Percentiles rank a stretch among this genome's conserved stretches.
These are phyloP conservation scores for Suillus americanus DNA, from an alignment of 768 basidiomycete species.

Conservation along the genomic window DNA sequence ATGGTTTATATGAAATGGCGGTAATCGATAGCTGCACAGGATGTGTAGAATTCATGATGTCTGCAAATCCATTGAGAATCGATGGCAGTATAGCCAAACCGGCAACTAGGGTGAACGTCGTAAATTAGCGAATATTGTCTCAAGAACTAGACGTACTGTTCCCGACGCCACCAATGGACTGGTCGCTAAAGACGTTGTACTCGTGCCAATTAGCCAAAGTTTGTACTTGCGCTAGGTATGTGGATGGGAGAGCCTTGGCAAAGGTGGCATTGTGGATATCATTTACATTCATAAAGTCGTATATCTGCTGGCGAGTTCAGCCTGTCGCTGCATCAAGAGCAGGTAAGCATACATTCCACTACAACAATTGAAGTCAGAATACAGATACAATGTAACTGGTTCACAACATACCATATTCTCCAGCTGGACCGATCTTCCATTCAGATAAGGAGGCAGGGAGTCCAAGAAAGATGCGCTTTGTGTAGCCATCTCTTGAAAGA, in stretches of 20 bases:
- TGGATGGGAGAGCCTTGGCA: conserved; percentile 41
- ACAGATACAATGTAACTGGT: neutral
- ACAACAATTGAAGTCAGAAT: conserved; percentile 8
- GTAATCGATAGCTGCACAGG: conserved; percentile 59
- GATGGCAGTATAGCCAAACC: conserved; percentile 63
- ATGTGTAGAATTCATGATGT: conserved; percentile 49
- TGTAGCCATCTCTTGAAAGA: conserved; percentile 45
- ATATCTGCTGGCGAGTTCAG: conserved; percentile 43
- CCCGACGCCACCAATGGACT: conserved; percentile 54
- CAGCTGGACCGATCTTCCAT: conserved; percentile 50
- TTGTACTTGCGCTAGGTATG: conserved; percentile 52
- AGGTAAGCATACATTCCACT: conserved; percentile 45
- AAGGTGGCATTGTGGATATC: conserved; percentile 65
- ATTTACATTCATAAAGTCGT: conserved; percentile 74
- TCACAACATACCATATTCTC: conserved; percentile 52
- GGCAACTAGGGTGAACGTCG: conserved; percentile 46
- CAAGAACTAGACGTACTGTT: conserved; percentile 45
- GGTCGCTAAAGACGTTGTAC: conserved; percentile 61
- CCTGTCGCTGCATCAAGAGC: neutral
- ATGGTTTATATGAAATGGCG: conserved; percentile 74
- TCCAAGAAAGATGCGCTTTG: conserved; percentile 50
- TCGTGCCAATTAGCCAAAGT: conserved; percentile 74
- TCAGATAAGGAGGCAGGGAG: conserved; percentile 50
- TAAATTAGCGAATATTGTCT: neutral
- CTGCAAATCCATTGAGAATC: conserved; percentile 52